Conservation (phyloP, 2,329 filamentous ascomycete species). For the Fusarium sp. region DNA sequence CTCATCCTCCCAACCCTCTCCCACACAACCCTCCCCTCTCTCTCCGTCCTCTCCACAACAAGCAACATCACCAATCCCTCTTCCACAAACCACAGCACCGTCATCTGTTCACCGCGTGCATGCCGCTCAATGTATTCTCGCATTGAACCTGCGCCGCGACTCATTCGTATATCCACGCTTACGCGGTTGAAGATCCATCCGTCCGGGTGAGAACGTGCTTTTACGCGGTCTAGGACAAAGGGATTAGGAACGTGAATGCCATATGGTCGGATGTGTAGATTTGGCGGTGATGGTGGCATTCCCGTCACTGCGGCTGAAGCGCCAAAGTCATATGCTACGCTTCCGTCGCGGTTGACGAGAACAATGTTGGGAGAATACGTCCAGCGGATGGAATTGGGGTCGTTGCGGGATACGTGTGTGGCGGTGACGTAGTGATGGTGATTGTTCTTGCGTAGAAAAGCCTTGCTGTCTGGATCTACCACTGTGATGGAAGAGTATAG, state of each 20-base stretch:
- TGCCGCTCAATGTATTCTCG: slow-evolving; percentile 50
- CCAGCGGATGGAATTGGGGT: slow-evolving; percentile 47
- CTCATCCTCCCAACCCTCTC: slow-evolving; percentile 51
- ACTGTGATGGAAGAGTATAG: slow-evolving; percentile 49
- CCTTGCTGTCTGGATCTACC: slow-evolving; percentile 45
- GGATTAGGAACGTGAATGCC: slow-evolving; percentile 49
- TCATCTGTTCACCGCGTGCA: slow-evolving; percentile 51
- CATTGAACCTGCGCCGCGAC: slow-evolving; percentile 44
- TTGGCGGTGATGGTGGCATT: slow-evolving; percentile 33
- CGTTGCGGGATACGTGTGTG: slow-evolving; percentile 50
- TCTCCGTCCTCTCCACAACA: slow-evolving; percentile 45
- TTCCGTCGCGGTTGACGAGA: slow-evolving; percentile 45
- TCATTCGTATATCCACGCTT: slow-evolving; percentile 49
- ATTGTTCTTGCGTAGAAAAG: slow-evolving; percentile 46
- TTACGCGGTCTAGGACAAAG: slow-evolving; percentile 49
- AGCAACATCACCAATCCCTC: slow-evolving; percentile 50
- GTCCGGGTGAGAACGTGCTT: slow-evolving; percentile 46
- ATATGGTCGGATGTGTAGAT: slow-evolving; percentile 43
- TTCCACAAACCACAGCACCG: slow-evolving; percentile 51
- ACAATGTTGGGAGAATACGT: slow-evolving; percentile 50
- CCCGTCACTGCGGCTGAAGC: slow-evolving; percentile 7
- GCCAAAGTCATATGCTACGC: slow-evolving; percentile 49
- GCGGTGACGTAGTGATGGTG: slow-evolving; percentile 52
- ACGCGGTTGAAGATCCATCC: slow-evolving; percentile 52
- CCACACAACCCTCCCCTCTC: slow-evolving; percentile 40